These are phyloP conservation scores for Penicillium soppii DNA, from an alignment of 495 filamentous ascomycete species.

Conservation along the genomic window DNA sequence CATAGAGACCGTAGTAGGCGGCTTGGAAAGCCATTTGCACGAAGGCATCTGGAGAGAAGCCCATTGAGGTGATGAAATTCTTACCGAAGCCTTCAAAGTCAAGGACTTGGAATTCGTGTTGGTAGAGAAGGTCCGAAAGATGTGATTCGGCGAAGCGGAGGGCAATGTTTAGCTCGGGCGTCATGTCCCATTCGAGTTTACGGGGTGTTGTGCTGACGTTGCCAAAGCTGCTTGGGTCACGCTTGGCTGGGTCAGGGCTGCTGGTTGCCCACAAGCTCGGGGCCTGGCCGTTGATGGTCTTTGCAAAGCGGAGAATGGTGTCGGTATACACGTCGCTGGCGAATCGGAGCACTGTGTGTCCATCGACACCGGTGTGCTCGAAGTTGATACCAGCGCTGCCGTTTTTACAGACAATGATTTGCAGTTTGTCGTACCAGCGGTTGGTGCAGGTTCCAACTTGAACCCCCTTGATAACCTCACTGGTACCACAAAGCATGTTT, in stretches of 20 bases:
- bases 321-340: constrained; percentile 97
- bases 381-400: constrained; percentile 98
- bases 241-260: constrained; percentile 89
- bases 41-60: constrained; percentile 95
- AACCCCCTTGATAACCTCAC: constrained; percentile 85
- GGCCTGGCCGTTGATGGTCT: constrained; percentile 93
- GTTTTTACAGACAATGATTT: constrained; percentile 99
- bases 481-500: constrained; percentile 98
- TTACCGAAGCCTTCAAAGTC: constrained; percentile 91
- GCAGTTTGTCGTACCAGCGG: constrained; percentile 98
- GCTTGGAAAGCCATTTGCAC: constrained; percentile 99
- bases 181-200: constrained; percentile 97
- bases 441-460: constrained; percentile 98
- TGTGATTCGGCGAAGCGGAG: constrained; percentile 94
- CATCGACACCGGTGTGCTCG: constrained; percentile 97
- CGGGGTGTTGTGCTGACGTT: constrained; percentile 93
- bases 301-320: constrained; percentile 93
- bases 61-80: constrained; percentile 96
- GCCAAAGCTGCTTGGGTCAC: constrained; percentile 90
- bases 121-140: constrained; percentile 89
- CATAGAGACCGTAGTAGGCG: constrained; percentile 97
- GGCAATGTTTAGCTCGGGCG: constrained; percentile 85
- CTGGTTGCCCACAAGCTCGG: constrained; percentile 88
- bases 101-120: constrained; percentile 92
- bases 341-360: constrained; percentile 94